phyloP scores from a whole-genome alignment of 495 filamentous ascomycete genomes.

The Xylaria nigripes region DNA sequence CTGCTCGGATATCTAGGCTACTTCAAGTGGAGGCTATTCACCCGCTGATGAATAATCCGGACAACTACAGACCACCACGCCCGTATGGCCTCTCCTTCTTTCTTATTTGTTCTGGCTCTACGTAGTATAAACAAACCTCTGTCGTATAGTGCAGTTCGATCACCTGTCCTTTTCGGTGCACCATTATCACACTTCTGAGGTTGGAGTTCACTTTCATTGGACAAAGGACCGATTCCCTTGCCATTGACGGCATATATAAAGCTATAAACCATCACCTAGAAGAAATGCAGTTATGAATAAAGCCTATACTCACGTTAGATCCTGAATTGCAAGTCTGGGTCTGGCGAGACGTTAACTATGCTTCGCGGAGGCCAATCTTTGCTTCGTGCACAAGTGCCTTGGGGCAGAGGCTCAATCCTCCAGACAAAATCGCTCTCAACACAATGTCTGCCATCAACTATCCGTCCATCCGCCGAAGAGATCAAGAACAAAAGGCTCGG shows the following conservation, averaged over 20 bases:
- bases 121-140: no score
- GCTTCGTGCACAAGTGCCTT: background rate
- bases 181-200: no score
- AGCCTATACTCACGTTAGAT: background rate
- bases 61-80: no score
- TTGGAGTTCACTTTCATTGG: no score
- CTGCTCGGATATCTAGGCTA: no score
- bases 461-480: slow-evolving; percentile 15
- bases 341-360: background rate
- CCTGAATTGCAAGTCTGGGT: background rate
- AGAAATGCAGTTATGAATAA: background rate
- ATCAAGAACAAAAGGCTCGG: slow-evolving; percentile 15
- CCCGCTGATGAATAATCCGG: no score
- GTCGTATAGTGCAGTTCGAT: no score
- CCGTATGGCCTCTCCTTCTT: no score
- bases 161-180: no score
- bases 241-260: background rate
- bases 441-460: slow-evolving; percentile 1
- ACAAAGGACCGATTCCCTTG: background rate
- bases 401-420: background rate
- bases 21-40: no score
- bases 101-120: no score
- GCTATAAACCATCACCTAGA: background rate
- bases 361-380: background rate
- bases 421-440: background rate